These are phyloP conservation scores for Clavaria fumosa DNA, from an alignment of 768 basidiomycete species.

Conservation along the genomic window DNA sequence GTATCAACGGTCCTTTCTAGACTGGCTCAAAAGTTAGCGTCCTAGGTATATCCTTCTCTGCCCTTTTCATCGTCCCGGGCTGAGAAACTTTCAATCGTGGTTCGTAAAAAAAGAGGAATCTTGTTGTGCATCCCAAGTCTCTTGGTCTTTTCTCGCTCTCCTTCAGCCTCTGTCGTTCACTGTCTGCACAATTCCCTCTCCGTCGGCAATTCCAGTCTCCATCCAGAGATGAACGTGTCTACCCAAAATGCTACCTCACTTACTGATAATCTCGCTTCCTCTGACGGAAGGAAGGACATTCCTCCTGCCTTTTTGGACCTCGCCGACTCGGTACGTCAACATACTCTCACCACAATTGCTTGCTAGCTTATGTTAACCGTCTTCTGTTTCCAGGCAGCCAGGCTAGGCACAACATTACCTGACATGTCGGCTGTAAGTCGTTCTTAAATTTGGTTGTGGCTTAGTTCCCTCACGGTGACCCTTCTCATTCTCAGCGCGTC, in stretches of 20 bases:
- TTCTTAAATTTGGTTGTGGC: constrained; percentile 2
- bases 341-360: too few species aligned
- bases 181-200: too few species aligned
- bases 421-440: constrained; percentile 69
- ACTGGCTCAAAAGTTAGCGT: constrained; percentile 48
- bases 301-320: constrained; percentile 89
- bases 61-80: constrained; percentile 51
- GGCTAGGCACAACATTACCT: constrained; percentile 74
- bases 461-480: too few species aligned
- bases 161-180: constrained; percentile 41
- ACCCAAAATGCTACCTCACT: constrained; percentile 57
- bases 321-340: constrained; percentile 68
- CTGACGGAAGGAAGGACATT: constrained; percentile 68
- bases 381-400: constrained; percentile 42
- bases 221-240: constrained; percentile 47
- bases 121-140: too few species aligned
- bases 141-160: constrained; percentile 34
- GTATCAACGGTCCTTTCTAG: constrained; percentile 72
- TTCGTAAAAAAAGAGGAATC: too few species aligned
- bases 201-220: constrained; percentile 25
- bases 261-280: constrained; percentile 52
- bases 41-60: constrained; percentile 13
- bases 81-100: too few species aligned
- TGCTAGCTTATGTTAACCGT: constrained; percentile 12
- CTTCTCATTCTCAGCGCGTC: constrained; percentile 68